Evolutionary conservation across 2,329 filamentous ascomycete genomes (phyloP).

Genomic region (Aspergillus sp.): DNA sequence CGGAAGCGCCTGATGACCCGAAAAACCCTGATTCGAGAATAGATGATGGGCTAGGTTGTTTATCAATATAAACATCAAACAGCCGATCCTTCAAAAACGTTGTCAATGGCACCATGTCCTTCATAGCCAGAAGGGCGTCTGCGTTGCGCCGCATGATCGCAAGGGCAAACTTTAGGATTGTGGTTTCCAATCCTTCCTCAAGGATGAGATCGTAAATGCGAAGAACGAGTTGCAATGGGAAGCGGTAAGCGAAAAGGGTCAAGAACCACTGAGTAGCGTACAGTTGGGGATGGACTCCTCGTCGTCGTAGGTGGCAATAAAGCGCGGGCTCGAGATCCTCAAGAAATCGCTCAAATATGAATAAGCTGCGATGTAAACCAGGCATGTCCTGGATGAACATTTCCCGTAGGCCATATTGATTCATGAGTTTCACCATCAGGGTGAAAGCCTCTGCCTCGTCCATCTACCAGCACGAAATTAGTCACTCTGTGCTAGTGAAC

Average conservation of each 20-base stretch:
- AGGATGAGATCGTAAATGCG: conserved; percentile 95
- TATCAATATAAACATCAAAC: conserved; percentile 97
- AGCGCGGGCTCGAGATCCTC: conserved; percentile 93
- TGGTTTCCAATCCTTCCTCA: conserved; percentile 81
- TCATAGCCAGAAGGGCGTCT: conserved; percentile 72
- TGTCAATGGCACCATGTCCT: conserved; percentile 86
- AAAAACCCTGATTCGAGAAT: conserved; percentile 97
- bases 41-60: conserved; percentile 85
- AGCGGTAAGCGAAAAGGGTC: conserved; percentile 96
- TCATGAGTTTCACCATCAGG: conserved; percentile 90
- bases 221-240: conserved; percentile 91
- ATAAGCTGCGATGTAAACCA: conserved; percentile 86
- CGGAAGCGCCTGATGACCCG: conserved; percentile 80
- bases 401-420: conserved; percentile 88
- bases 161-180: conserved; percentile 91
- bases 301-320: conserved; percentile 88
- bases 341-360: conserved; percentile 90
- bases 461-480: conserved; percentile 59
- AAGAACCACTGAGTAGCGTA: conserved; percentile 99
- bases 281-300: conserved; percentile 83
- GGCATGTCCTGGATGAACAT: conserved; percentile 97
- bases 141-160: conserved; percentile 96
- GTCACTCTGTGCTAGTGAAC: conserved; percentile 6
- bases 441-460: conserved; percentile 96
- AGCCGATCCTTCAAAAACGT: conserved; percentile 89